Evolutionary conservation across 768 basidiomycete species (phyloP), one percentile per base, ranked within the genome.

Genomic region (Russula brevipes): DNA sequence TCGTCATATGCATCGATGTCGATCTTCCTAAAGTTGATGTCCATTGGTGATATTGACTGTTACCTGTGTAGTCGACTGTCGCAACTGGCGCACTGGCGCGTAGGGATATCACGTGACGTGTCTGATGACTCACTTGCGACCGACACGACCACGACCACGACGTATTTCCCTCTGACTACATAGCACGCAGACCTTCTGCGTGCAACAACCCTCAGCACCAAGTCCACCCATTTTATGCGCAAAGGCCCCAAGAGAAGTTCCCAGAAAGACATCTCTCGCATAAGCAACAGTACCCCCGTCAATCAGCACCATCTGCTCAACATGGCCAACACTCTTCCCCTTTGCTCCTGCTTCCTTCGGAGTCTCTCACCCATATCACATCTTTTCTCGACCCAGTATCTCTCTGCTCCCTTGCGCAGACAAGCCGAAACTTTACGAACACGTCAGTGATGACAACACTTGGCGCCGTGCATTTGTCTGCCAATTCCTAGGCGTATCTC

Each of bases 1-100:
- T 98, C 96, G 72, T 98, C 96, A 77, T 86, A 92, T 45, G 78
- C 81, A 77, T 98, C 96, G 71, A 98, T 88, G 77, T 98, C 88
- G 76, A 97, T 93, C 76, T 94, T 95, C 69, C 95, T 82, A 76
- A 94, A 97, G 57, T 85, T 84, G 64, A 72, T 72, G 53, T 81
- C 80, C 78, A 80, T 76, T 6, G 56, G 11, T 42, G 41, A 14
- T 42, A 16, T 42, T 14, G 12, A 42, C 41, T 42, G 38, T 39
- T n/a, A n/a, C n/a, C n/a, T 39, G 5, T 39, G 38, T 10, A 10
- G 38, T 39, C 38, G 38, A 5, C 5, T 10, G 38, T 10, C 38
- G 38, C 38, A 39, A 5, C 10, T n/a, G n/a, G n/a, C 38, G 38
- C 5, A 5, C 5, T 1, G 19, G 8, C 19, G 36, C 5, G 39